These are phyloP conservation scores for Apium graveolens DNA, from an alignment of 129 eudicot genomes.

Conservation along the genomic window DNA sequence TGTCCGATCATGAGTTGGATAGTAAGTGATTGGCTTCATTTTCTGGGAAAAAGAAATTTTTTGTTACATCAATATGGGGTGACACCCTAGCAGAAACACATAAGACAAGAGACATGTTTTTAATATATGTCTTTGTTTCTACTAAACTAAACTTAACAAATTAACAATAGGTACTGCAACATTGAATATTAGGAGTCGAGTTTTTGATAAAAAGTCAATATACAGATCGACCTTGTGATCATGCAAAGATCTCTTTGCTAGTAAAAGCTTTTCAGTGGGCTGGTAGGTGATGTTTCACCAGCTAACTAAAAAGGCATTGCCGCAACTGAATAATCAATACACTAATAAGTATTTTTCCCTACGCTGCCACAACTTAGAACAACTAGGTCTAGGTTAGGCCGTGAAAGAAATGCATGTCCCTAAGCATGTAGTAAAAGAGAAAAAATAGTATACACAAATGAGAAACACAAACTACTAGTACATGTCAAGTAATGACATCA, in stretches of 20 bases:
- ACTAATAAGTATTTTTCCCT: background rate
- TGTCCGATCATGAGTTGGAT: slow-evolving; percentile 82
- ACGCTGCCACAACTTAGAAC: background rate
- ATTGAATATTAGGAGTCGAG: background rate
- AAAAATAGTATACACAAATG: too few relatives aligned
- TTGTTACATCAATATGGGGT: background rate
- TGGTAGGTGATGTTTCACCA: background rate
- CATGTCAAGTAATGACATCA: background rate
- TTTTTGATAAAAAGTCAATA: background rate
- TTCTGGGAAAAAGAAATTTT: slow-evolving; percentile 32
- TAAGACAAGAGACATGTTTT: background rate
- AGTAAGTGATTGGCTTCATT: slow-evolving; percentile 68
- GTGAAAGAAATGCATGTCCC: too few relatives aligned
- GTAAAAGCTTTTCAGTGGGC: background rate
- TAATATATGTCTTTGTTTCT: background rate
- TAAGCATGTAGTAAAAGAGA: too few relatives aligned
- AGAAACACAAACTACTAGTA: too few relatives aligned
- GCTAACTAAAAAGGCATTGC: background rate
- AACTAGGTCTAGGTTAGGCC: too few relatives aligned
- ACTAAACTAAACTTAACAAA: background rate
- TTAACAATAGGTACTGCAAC: background rate
- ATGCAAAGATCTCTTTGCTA: background rate
- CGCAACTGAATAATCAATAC: background rate
- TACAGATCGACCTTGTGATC: background rate
- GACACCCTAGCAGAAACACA: background rate